Conservation (phyloP, 2,329 filamentous ascomycete species). For the Chrysoporthe austroafricana region DNA sequence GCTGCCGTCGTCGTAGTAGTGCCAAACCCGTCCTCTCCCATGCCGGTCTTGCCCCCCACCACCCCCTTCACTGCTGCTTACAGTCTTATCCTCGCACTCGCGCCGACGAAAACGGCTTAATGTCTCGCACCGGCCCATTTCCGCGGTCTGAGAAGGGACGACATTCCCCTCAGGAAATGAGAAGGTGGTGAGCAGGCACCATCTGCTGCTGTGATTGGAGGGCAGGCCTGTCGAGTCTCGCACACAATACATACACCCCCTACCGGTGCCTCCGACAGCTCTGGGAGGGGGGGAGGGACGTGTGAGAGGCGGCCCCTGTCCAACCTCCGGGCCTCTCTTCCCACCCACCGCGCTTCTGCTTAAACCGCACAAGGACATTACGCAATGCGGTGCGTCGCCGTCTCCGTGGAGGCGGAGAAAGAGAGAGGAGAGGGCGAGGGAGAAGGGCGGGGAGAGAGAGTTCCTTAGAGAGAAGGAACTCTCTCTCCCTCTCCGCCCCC, state of each 20-base stretch:
- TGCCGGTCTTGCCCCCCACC: background rate
- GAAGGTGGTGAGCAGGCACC: background rate
- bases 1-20: constrained; percentile 7
- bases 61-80: too few species aligned
- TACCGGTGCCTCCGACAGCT: background rate
- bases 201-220: background rate
- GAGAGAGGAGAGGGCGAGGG: background rate
- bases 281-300: background rate
- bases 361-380: constrained; percentile 6
- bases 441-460: background rate
- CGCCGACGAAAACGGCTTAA: background rate
- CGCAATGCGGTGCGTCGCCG: constrained; percentile 5
- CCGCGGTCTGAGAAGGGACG: background rate
- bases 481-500: background rate
- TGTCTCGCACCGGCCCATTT: background rate
- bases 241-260: background rate
- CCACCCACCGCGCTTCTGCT: background rate
- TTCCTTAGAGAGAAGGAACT: background rate
- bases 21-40: background rate
- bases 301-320: constrained; percentile 2
- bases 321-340: background rate
- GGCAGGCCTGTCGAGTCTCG: constrained; percentile 3
- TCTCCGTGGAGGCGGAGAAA: background rate
- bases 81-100: background rate
- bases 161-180: background rate